A percentile compares a stretch with the other conserved stretches of the same genome.
These are phyloP conservation scores for Rosa rugosa DNA, from an alignment of 306 rosid genomes.

Conservation along the genomic window DNA sequence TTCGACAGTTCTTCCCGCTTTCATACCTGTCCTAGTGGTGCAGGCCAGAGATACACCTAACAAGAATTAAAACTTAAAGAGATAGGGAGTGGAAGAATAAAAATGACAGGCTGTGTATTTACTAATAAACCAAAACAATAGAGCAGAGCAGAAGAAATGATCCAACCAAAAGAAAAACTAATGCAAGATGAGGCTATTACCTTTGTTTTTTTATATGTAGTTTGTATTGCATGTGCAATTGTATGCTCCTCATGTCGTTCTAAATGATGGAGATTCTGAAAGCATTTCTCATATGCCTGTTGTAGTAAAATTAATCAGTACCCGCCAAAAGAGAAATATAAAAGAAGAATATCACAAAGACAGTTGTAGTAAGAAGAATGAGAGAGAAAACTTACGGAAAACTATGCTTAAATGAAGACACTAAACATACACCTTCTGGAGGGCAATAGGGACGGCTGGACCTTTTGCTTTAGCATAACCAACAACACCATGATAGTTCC, in stretches of 20 bases:
- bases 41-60: conserved; percentile 97
- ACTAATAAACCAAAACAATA: background rate
- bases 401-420: conserved; percentile 10
- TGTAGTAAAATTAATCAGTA: conserved; percentile 11
- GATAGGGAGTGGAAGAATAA: background rate
- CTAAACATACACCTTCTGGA: conserved; percentile 63
- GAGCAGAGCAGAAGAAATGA: background rate
- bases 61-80: conserved; percentile 16
- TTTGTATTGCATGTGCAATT: conserved; percentile 91
- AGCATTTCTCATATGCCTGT: conserved; percentile 95
- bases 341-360: background rate
- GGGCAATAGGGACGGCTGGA: conserved; percentile 76
- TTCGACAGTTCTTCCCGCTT: conserved; percentile 85
- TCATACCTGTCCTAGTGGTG: conserved; percentile 75
- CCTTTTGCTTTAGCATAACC: conserved; percentile 97
- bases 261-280: conserved; percentile 82
- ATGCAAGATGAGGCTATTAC: conserved; percentile 30
- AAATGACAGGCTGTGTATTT: background rate
- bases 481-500: conserved; percentile 85
- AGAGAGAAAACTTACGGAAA: background rate
- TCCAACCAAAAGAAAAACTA: background rate
- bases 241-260: conserved; percentile 92
- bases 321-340: background rate
- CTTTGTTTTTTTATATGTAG: conserved; percentile 73
- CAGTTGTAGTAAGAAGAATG: background rate